These are phyloP conservation scores for Histomonas meleagridis DNA, from an alignment of 208 protist species.

Conservation along the genomic window DNA sequence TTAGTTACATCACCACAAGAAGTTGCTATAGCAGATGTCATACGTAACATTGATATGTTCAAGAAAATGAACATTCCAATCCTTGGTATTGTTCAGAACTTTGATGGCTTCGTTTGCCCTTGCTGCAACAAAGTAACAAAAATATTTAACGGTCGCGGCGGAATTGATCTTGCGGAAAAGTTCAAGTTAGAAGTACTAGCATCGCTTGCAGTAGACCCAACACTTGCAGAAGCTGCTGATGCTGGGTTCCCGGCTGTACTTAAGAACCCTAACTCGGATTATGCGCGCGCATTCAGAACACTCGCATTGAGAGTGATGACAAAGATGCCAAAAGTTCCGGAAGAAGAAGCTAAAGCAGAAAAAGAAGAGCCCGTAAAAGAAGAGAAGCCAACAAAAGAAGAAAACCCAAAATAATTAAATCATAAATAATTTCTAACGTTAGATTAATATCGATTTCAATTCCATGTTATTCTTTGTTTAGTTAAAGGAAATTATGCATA, in stretches of 20 bases:
- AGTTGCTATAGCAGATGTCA: conserved; percentile 45
- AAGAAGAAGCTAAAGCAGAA: neutral
- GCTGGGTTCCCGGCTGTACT: neutral
- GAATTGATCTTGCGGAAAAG: neutral
- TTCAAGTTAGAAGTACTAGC: neutral
- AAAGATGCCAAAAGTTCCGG: neutral
- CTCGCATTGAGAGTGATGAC: neutral
- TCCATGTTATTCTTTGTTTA: too few relatives aligned
- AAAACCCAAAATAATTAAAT: neutral
- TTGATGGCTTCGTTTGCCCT: conserved; percentile 29
- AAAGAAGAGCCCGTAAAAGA: neutral
- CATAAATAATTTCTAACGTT: neutral
- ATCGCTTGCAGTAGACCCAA: neutral
- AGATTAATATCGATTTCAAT: too few relatives aligned
- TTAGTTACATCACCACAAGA: conserved; percentile 51
- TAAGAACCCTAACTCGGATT: neutral
- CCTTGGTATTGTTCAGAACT: conserved; percentile 39
- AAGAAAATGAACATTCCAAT: conserved; percentile 39
- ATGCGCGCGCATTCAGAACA: neutral
- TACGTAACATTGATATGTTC: conserved; percentile 50
- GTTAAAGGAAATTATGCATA: too few relatives aligned
- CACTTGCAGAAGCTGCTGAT: conserved; percentile 8
- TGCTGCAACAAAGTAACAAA: conserved; percentile 20
- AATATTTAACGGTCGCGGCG: neutral
- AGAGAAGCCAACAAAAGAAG: neutral